phyloP scores from a whole-genome alignment of 2,329 filamentous ascomycete species.

The Aureobasidium pullulans region DNA sequence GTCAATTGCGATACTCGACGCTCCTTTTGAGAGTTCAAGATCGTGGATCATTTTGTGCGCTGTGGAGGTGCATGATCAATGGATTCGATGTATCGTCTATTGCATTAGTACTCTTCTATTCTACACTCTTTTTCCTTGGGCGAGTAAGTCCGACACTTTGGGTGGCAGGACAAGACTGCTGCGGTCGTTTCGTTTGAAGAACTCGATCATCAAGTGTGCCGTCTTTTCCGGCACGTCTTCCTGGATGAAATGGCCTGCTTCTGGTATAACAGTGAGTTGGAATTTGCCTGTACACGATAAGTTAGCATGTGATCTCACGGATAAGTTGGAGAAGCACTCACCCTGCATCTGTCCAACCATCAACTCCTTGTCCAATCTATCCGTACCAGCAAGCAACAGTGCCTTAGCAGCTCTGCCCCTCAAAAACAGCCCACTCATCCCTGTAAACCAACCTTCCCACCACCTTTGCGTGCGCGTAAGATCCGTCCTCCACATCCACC shows the following conservation, averaged over 20 bases:
- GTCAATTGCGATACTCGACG: too few species aligned
- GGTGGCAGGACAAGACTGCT: conserved; percentile 78
- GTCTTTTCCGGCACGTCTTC: conserved; percentile 91
- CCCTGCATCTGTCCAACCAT: conserved; percentile 98
- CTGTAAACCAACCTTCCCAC: conserved; percentile 91
- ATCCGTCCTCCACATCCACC: conserved; percentile 68
- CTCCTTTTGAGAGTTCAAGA: not conserved
- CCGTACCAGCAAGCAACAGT: conserved; percentile 78
- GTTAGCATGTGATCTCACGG: not conserved
- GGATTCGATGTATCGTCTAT: not conserved
- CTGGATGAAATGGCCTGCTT: conserved; percentile 93
- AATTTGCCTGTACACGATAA: conserved; percentile 63
- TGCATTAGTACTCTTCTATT: too few species aligned
- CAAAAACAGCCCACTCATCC: conserved; percentile 82
- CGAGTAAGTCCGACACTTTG: conserved; percentile 59
- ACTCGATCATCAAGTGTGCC: conserved; percentile 77
- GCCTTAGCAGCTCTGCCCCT: conserved; percentile 74
- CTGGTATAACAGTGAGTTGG: conserved; percentile 85
- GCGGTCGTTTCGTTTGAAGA: conserved; percentile 85
- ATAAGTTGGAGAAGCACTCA: conserved; percentile 30
- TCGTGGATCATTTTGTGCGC: not conserved
- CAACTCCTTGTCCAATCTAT: conserved; percentile 81
- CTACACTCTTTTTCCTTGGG: conserved; percentile 43
- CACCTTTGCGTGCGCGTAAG: conserved; percentile 76
- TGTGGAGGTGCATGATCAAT: too few species aligned